Base-by-base conservation (phyloP, 371 early-diverging fungal species). In the Circinella umbellata region DNA sequence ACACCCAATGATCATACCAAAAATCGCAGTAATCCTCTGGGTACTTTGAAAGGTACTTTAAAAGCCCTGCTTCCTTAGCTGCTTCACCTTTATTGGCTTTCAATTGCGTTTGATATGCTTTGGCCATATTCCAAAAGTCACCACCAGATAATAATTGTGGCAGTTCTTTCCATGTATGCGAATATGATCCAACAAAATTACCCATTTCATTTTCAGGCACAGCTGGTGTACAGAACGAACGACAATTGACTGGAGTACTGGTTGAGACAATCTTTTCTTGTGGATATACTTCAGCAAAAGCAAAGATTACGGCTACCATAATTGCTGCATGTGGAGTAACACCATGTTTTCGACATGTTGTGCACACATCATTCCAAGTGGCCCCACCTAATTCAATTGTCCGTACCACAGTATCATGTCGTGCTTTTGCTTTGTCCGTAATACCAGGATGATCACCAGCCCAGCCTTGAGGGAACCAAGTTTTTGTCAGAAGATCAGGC, bases 191-290 rank as follows among this genome's bases (percentile, higher is more conserved):
- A 7, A 80, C 75, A 73, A 69, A 81, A 59, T 84, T 84, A 17
- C 84, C 84, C 35, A 81, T 69, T 18, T 76, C 76, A 48, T 74
- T 60, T 11, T 64, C 51, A 11, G 76, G 65, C 17, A 79, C 63
- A 34, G 72, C 62, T 18, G 80, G 81, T 20, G 78, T 61, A 67
- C 81, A 81, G 20, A 73, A 62, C 3, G 53, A 27, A 15, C 84
- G 78, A 20, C 76, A 76, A 38, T 84, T 84, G 67, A 80, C 67
- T 15, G 82, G 80, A 0, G 84, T 84, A 0, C 61, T 18, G 0
- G 62, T 66, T 38, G 71, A 63, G 5, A 77, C 63, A 2, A 49
- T 64, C 4, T 20, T 35, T 48, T 15, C 48, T 0, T 64, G 47
- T 5, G 71, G 63, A 64, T 80, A 80, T 5, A 80, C 37, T 17